Conservation (phyloP, 2,329 filamentous ascomycete species). For the Aspergillus sp. region DNA sequence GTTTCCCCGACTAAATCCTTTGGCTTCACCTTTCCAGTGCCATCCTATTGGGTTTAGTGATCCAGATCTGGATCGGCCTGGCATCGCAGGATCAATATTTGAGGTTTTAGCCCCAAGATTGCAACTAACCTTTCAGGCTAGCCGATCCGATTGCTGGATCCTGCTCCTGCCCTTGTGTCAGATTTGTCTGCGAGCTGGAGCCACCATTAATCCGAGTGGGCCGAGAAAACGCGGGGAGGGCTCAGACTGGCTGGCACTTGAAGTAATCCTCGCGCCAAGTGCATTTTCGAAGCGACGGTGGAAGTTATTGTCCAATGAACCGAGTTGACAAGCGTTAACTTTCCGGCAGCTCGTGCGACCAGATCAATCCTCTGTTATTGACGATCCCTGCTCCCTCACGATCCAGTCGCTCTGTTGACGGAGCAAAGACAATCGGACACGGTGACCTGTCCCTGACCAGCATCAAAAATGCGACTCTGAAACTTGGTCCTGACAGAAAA, state of each 20-base stretch:
- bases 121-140: neutral
- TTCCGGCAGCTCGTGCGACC: neutral
- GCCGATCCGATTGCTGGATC: neutral
- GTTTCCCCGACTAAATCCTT: neutral
- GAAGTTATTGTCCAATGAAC: too few species aligned
- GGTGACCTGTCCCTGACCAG: neutral
- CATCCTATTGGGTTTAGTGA: neutral
- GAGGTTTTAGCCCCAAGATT: neutral
- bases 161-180: neutral
- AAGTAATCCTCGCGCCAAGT: neutral
- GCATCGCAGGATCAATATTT: neutral
- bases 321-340: neutral
- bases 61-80: neutral
- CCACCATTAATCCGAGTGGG: neutral
- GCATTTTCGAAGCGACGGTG: too few species aligned
- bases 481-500: neutral
- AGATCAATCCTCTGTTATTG: neutral
- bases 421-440: neutral
- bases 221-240: neutral
- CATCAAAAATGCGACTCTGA: neutral
- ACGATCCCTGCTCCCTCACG: neutral
- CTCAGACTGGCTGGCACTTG: neutral
- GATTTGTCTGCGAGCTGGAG: neutral
- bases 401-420: neutral
- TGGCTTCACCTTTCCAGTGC: neutral